Evolutionary conservation across 2,329 filamentous ascomycete genomes (phyloP), one percentile per base, ranked within the genome.

Genomic region (Elsinoe batatas): DNA sequence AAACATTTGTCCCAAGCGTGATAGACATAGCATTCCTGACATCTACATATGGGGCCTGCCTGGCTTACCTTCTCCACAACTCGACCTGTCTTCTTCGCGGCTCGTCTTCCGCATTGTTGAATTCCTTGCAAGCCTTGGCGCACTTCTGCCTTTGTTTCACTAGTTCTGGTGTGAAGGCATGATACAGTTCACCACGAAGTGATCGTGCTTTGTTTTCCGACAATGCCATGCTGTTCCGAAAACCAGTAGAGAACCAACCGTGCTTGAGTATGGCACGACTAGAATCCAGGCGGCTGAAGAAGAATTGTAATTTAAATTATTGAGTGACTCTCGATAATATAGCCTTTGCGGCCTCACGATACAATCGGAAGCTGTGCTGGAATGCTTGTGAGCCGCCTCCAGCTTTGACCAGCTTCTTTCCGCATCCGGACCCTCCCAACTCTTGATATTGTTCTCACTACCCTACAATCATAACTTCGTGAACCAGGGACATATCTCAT

Each of bases 111-210:
- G 80, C 77, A 47, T 73, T 75, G 68, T 89, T 91, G 72, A 82
- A 89, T 20, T 74, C 74, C 18, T 76, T 68, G 62, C 78, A 82
- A 0, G 87, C 85, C 32, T 72, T 68, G 40, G 76, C 76, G 67
- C 84, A 88, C 12, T 82, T 76, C n/a, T 72, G 71, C 15, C 88
- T 79, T 37, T 78, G 83, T 1, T 77, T 80, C 1, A 79, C 70
- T 3, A 93, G 80, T 33, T 85, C 79, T 0, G 87, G 84, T 0
- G 80, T 80, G 64, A 91, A 91, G 40, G 85, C 81, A 62, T 83
- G 79, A 68, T 89, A 91, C 10, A 91, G 76, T 66, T 91, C 65
- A 22, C 68, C 68, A n/a, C 63, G 60, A 3, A 68, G 60, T 8
- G 60, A 53, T 18, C 68, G 64, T 13, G 62, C 60, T 51, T 64